Evolutionary conservation across 495 filamentous ascomycete genomes (phyloP), one percentile per base, ranked within the genome.

Genomic region (Annulohypoxylon nitens): DNA sequence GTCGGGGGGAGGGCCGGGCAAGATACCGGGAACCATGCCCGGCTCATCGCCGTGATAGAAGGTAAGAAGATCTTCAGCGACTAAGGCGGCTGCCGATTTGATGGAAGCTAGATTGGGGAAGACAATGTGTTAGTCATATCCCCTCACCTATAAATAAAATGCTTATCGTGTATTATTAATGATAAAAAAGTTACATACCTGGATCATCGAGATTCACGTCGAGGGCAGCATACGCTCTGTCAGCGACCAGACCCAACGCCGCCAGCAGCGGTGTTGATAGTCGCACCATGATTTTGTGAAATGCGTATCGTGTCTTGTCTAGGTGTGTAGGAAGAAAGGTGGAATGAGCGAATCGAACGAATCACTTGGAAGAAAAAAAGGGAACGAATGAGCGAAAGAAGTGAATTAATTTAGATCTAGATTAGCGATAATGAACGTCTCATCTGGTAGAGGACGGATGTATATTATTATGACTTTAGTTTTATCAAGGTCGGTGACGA

Each of bases 31-130:
- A 11, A 87, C 85, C 53, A 82, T 81, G 43, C 86, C 90, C 3
- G 86, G 81, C 61, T 87, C 76, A 71, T 91, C 89, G 55, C 88
- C 87, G 63, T 89, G 82, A 78, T 94, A 93, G 70, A 86, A 88
- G 41, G 80, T 81, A 81, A 93, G 89, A 81, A 93, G 84, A 67
- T 89, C 88, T 77, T 86, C 84, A 14, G 91, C 90, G 53, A 92
- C 85, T 4, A 81, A 87, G 37, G 85, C 83, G 33, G 91, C 90
- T 3, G 88, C 89, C 57, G 78, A 71, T 75, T 88, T 89, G 75
- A 93, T 87, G 4, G 89, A 90, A 34, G 73, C 89, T 90, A 41
- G 1, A 75, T 50, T 18, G 43, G 36, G 33, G 39, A 57, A 16
- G 60, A 45, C 3, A 10, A 11, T 14, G 5, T 64, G 58, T 74